These are phyloP conservation scores for Lodderomyces oxycetoniae DNA, from an alignment of 1,139 yeast species.

Conservation along the genomic window DNA sequence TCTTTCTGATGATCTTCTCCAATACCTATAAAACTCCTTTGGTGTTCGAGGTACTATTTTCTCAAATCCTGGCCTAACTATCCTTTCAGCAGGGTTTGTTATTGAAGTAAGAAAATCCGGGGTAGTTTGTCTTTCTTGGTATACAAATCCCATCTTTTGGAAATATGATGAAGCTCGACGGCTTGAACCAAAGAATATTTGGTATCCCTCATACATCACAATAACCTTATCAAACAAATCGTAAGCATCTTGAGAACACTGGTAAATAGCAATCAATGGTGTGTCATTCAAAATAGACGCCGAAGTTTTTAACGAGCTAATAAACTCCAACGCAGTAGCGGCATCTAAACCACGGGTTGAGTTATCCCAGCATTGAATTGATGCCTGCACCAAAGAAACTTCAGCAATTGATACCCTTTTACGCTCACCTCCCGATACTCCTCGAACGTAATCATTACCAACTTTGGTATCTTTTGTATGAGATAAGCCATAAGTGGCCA, in stretches of 20 bases:
- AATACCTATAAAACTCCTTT: conserved; percentile 21
- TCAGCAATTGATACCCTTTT: conserved; percentile 44
- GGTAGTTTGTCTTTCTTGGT: conserved; percentile 74
- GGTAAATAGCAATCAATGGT: conserved; percentile 74
- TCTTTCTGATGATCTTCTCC: conserved; percentile 23
- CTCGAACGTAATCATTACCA: conserved; percentile 31
- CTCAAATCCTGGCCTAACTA: conserved; percentile 44
- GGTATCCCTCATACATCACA: conserved; percentile 45
- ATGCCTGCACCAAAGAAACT: conserved; percentile 35
- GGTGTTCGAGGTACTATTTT: conserved; percentile 23
- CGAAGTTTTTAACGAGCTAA: conserved; percentile 59
- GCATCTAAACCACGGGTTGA: conserved; percentile 60
- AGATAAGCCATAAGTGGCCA: conserved; percentile 19
- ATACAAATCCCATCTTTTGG: conserved; percentile 46
- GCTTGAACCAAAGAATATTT: conserved; percentile 56
- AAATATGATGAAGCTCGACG: conserved; percentile 42
- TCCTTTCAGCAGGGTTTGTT: conserved; percentile 66
- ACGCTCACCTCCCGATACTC: conserved; percentile 44
- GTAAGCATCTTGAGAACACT: conserved; percentile 35
- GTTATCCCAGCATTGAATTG: conserved; percentile 56
- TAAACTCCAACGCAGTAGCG: conserved; percentile 65
- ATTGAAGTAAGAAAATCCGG: conserved; percentile 45
- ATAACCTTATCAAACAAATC: conserved; percentile 66
- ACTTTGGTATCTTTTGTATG: conserved; percentile 22
- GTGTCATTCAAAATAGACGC: conserved; percentile 57